Percentiles rank a stretch among this genome's conserved stretches.
phyloP scores from a whole-genome alignment of 164 flowering plant species.

The Saururus chinensis region DNA sequence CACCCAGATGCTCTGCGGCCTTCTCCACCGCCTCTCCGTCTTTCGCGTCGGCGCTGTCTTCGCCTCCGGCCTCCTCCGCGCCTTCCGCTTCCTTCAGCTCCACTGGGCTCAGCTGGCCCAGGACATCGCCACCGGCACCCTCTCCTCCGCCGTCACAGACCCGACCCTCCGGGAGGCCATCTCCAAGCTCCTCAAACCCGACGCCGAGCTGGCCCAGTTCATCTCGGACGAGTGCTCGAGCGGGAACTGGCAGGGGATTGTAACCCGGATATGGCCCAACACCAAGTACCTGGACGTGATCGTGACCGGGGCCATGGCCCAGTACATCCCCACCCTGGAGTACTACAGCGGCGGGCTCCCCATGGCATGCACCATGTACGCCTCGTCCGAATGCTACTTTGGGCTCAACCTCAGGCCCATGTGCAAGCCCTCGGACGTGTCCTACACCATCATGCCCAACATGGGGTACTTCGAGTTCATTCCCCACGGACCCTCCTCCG shows the following conservation, averaged over 20 bases:
- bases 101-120: conserved; percentile 21
- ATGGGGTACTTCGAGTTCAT: conserved; percentile 41
- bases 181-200: conserved; percentile 11
- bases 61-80: conserved; percentile 38
- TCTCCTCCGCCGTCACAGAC: conserved; percentile 23
- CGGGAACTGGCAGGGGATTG: conserved; percentile 28
- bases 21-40: conserved; percentile 23
- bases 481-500: conserved; percentile 13
- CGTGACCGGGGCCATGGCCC: conserved; percentile 38
- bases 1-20: conserved; percentile 42
- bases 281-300: conserved; percentile 34
- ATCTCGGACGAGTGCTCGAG: conserved; percentile 19
- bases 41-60: conserved; percentile 37
- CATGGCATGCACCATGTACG: conserved; percentile 34
- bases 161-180: conserved; percentile 14
- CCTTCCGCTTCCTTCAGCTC: conserved; percentile 38
- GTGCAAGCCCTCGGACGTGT: conserved; percentile 26
- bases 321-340: conserved; percentile 35
- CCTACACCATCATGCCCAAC: conserved; percentile 42
- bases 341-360: conserved; percentile 33
- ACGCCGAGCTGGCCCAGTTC: conserved; percentile 24
- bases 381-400: conserved; percentile 35
- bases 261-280: conserved; percentile 36
- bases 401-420: conserved; percentile 37
- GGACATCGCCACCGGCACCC: conserved; percentile 26